A percentile compares a stretch with the other conserved stretches of the same genome.
phyloP scores from a whole-genome alignment of 1,139 yeast species.

The Pichia sp. region DNA sequence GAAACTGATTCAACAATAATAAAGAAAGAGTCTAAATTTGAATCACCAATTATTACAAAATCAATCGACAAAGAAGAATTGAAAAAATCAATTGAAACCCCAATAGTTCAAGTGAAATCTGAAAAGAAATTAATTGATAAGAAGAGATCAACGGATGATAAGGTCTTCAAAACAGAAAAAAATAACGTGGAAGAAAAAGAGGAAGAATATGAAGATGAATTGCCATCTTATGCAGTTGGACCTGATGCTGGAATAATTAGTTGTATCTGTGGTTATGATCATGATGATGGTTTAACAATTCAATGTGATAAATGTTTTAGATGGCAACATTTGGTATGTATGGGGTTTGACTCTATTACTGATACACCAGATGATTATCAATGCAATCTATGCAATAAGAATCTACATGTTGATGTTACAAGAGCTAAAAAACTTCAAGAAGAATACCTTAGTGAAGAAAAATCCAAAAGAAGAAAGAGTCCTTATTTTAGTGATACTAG shows the following conservation, averaged over 20 bases:
- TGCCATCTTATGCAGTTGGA: constrained; percentile 50
- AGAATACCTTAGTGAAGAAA: constrained; percentile 32
- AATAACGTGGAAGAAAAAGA: not conserved
- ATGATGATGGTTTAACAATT: constrained; percentile 92
- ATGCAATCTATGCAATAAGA: constrained; percentile 68
- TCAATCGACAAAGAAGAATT: not conserved
- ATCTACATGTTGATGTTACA: constrained; percentile 48
- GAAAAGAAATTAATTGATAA: no score
- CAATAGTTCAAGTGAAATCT: no score
- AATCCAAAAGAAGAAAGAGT: constrained; percentile 25
- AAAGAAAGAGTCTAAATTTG: not conserved
- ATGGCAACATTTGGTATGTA: constrained; percentile 93
- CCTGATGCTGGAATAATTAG: constrained; percentile 83
- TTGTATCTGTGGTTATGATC: constrained; percentile 82
- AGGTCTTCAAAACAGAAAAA: not conserved
- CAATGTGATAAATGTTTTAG: constrained; percentile 89
- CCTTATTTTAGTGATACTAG: constrained; percentile 8
- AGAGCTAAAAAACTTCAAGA: constrained; percentile 46
- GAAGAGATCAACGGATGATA: not conserved
- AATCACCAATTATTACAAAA: not conserved
- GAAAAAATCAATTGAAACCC: no score
- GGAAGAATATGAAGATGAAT: not conserved
- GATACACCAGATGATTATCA: constrained; percentile 80
- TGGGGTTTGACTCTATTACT: constrained; percentile 64
- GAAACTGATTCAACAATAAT: constrained; percentile 4